Base-by-base conservation (phyloP, 2,329 filamentous ascomycete genomes). In the Fusarium cyanostomum region DNA sequence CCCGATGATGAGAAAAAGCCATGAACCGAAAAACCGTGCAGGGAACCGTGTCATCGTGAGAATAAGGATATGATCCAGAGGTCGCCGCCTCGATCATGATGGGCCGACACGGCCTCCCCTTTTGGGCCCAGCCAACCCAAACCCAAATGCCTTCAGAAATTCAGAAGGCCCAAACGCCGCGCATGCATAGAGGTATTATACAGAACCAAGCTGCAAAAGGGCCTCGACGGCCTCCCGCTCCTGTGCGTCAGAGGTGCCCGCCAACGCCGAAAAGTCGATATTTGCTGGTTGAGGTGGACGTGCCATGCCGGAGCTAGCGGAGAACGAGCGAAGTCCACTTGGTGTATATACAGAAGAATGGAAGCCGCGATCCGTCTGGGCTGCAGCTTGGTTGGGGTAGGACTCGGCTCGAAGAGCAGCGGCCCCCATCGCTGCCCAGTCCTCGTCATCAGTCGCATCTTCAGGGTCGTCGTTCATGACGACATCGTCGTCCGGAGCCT, bases 401-500 rank as follows among this genome's bases (percentile, higher is more conserved):
- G 86, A 89, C 44, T 84, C 83, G 57, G 86, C 85, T 65, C 94
- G 89, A 68, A 97, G 84, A 66, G 92, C 92, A 52, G 91, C 92
- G 27, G 94, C 92, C 52, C 93, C 94, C 62, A 97, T 90, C 49
- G 91, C 88, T 42, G 91, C 92, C 94, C 94, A 97, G 78, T 98
- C 94, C 77, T 98, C 94, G 74, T 97, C 92, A 74, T 98, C 95
- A 21, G 95, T 98, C 58, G 92, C 86, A 73, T 97, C 92, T 66
- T 91, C 89, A 59, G 92, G 87, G 72, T 96, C 90, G 68, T 92
- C 90, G 69, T 89, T 88, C 80, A 89, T 86, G 67, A 80, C 80
- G 60, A 87, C 82, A 59, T 88, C 85, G 57, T 91, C 89, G 52
- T 88, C 86, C 37, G 86, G 85, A 15, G 89, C 90, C 70, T 92